Evolutionary conservation across 2,329 filamentous ascomycete species (phyloP), one percentile per base, ranked within the genome.

Genomic region (Simplicillium aogashimaense): DNA sequence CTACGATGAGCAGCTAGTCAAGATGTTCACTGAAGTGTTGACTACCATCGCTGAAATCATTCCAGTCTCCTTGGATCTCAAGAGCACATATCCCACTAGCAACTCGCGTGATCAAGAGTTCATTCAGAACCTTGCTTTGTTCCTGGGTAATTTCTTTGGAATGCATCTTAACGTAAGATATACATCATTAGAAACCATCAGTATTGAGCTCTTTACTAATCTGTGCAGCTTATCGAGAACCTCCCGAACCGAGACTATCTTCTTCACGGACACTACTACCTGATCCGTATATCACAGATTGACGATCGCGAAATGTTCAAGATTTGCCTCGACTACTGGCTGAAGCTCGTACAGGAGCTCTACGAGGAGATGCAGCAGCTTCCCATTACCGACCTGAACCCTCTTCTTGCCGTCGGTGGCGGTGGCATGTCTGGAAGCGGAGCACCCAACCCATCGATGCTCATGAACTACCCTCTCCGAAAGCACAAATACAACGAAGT

Each of bases 221-320:
- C 29, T 37, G 34, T 20, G 41, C 52, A 87, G 82, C 75, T 97
- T 42, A 90, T 98, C 50, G 92, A 98, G 65, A 94, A 92, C 53
- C 75, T 98, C 17, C 90, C 92, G 18, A 97, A 97, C 64, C 78
- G 82, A 50, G 92, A 98, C 55, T 98, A 86, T 62, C 81, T 98
- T 34, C 86, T 87, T 1, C 92, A 98, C 57, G 90, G 87, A 14
- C 92, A 98, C 64, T 97, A 94, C 64, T 98, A 98, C 63, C 79
- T 98, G 12, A 95, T 98, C 55, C 83, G 90, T 47, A 95, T 98
- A 61, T 95, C 89, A 36, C 89, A 98, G 66, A 98, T 98, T 50
- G 92, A 98, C 51, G 94, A 98, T 57, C 83, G 92, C 40, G 92
- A 98, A 61, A 95, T 98, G 48, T 98, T 98, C 78, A 98, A 98